These are phyloP conservation scores for Ciborinia camelliae DNA, from an alignment of 2,329 filamentous ascomycete genomes.

Conservation along the genomic window DNA sequence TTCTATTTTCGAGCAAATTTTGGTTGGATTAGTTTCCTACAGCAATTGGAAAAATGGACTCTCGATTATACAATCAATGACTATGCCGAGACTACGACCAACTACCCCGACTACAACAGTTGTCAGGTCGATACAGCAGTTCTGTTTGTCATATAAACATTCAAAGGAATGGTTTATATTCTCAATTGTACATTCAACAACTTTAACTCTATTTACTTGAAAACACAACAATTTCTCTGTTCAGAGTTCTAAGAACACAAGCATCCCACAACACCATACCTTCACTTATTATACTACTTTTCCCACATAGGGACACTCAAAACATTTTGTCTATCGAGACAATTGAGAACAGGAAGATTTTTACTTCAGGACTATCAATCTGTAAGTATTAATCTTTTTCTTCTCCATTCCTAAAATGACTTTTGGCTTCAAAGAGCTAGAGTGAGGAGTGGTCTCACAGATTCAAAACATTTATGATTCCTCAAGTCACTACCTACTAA, in stretches of 20 bases:
- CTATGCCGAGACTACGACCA: too few relatives aligned
- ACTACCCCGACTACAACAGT: too few relatives aligned
- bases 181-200: neutral
- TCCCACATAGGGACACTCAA: neutral
- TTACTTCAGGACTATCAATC: neutral
- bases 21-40: neutral
- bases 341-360: neutral
- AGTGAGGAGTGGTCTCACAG: too few relatives aligned
- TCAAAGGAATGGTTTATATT: neutral
- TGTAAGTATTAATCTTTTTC: neutral
- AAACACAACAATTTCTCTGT: neutral
- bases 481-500: too few relatives aligned
- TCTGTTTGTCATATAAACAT: neutral
- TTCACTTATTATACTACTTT: too few relatives aligned
- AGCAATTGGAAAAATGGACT: neutral
- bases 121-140: neutral
- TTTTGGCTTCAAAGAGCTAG: neutral
- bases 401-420: too few relatives aligned
- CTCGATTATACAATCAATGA: neutral
- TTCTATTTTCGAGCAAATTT: neutral
- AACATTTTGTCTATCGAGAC: neutral
- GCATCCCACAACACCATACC: rapidly evolving
- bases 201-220: neutral
- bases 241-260: neutral
- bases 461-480: too few relatives aligned